These are phyloP conservation scores for Thuja plicata DNA, from an alignment of 83 land plant species.

Conservation along the genomic window DNA sequence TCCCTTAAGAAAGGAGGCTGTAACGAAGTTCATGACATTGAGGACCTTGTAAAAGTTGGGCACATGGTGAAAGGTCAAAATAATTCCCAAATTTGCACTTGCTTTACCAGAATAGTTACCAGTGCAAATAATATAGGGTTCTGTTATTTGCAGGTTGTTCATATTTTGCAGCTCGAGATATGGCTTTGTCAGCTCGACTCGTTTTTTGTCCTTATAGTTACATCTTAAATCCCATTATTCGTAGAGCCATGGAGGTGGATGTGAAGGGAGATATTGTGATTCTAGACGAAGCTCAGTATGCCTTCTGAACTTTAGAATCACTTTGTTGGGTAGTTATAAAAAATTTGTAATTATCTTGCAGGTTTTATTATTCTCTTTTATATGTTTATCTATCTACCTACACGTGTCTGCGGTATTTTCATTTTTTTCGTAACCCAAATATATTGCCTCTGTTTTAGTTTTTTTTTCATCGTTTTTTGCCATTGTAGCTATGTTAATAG, in stretches of 20 bases:
- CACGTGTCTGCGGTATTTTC: not conserved
- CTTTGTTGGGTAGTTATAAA: not conserved
- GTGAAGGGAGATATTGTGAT: slow-evolving; percentile 78
- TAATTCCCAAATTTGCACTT: not conserved
- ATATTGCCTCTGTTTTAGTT: not conserved
- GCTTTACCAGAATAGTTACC: not conserved
- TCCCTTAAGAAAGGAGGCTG: slow-evolving; percentile 88
- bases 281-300: slow-evolving; percentile 99
- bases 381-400: not conserved
- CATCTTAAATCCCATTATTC: slow-evolving; percentile 77
- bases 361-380: not conserved
- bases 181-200: slow-evolving; percentile 82
- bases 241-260: slow-evolving; percentile 91
- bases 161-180: slow-evolving; percentile 84
- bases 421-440: not conserved
- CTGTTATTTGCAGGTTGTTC: slow-evolving; percentile 74
- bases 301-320: not conserved
- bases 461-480: not conserved
- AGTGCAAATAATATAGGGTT: not conserved
- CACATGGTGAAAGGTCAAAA: slow-evolving; percentile 73
- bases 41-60: slow-evolving; percentile 92
- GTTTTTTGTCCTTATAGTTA: slow-evolving; percentile 96
- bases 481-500: not conserved
- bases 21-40: slow-evolving; percentile 93
- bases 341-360: not conserved